phyloP scores from a whole-genome alignment of 2,329 filamentous ascomycete species.

The Xylariaceae sp. region DNA sequence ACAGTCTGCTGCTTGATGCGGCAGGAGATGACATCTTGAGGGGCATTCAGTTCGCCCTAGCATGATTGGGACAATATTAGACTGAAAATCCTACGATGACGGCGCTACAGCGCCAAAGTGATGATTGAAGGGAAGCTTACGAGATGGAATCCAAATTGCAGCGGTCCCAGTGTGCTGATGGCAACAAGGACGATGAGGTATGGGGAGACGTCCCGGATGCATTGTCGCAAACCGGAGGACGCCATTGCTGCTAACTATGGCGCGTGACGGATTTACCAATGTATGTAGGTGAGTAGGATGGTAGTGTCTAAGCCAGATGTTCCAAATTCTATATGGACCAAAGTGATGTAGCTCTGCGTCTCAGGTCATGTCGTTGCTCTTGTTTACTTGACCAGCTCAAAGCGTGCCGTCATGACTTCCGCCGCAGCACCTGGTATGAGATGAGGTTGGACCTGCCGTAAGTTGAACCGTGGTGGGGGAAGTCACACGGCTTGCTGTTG shows the following conservation, averaged over 20 bases:
- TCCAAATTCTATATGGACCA: too few relatives aligned
- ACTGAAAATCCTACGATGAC: not conserved
- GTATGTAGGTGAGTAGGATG: not conserved
- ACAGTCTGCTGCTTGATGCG: slow-evolving; percentile 54
- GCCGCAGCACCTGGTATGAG: too few relatives aligned
- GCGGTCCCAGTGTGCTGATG: slow-evolving; percentile 76
- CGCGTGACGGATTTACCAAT: too few relatives aligned
- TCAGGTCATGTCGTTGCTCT: too few relatives aligned
- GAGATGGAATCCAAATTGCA: slow-evolving; percentile 93
- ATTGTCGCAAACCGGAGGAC: slow-evolving; percentile 25
- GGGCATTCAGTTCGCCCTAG: slow-evolving; percentile 90
- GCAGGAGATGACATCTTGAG: slow-evolving; percentile 90
- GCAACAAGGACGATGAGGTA: slow-evolving; percentile 75
- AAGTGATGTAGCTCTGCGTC: too few relatives aligned
- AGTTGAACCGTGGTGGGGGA: too few relatives aligned
- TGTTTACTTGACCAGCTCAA: too few relatives aligned
- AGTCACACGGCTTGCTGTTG: too few relatives aligned
- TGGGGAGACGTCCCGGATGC: slow-evolving; percentile 54
- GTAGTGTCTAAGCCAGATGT: too few relatives aligned
- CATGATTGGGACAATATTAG: not conserved
- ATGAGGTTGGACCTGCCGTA: too few relatives aligned
- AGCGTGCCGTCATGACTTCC: too few relatives aligned
- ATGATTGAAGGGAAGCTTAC: slow-evolving; percentile 43
- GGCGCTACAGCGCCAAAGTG: not conserved
- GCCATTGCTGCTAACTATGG: slow-evolving; percentile 17